Conservation (phyloP, 2,329 filamentous ascomycete genomes). For the Teratosphaeria epicoccoides region DNA sequence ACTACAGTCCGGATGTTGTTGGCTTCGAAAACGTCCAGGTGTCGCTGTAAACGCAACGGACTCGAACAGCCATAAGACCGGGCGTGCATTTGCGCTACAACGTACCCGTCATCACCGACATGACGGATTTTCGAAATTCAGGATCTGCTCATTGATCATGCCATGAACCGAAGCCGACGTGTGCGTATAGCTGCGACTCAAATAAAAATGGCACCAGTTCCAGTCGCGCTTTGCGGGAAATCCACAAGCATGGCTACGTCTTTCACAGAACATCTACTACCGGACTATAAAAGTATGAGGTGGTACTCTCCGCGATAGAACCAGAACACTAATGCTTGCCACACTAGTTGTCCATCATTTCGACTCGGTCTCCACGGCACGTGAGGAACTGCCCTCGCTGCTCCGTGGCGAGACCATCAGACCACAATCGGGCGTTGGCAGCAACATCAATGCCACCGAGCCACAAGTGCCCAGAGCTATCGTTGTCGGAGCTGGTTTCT, state of each 20-base stretch:
- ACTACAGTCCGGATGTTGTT: too few species aligned
- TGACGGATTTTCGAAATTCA: too few species aligned
- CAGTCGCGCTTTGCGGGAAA: slow-evolving; percentile 16
- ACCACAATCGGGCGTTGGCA: slow-evolving; percentile 10
- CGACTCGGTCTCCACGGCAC: slow-evolving; percentile 5
- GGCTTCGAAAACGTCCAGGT: too few species aligned
- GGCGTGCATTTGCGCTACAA: too few species aligned
- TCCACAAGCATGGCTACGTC: slow-evolving; percentile 11
- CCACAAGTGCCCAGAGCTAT: slow-evolving; percentile 10
- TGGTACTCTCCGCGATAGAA: neutral
- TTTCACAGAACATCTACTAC: slow-evolving; percentile 10
- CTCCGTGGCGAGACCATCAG: slow-evolving; percentile 9
- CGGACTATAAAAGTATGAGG: slow-evolving; percentile 12
- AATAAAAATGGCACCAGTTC: slow-evolving; percentile 12
- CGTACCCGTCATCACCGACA: too few species aligned
- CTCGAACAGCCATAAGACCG: too few species aligned
- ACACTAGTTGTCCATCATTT: slow-evolving; percentile 15
- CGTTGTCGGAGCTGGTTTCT: slow-evolving; percentile 14
- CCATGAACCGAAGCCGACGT: neutral
- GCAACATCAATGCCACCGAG: slow-evolving; percentile 5
- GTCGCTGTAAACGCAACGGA: too few species aligned
- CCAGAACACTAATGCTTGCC: neutral
- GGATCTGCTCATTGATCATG: too few species aligned
- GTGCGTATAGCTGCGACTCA: neutral
- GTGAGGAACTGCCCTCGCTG: slow-evolving; percentile 11